phyloP scores from a whole-genome alignment of 345 rosid genomes.

The Moricandia moricandioides region DNA sequence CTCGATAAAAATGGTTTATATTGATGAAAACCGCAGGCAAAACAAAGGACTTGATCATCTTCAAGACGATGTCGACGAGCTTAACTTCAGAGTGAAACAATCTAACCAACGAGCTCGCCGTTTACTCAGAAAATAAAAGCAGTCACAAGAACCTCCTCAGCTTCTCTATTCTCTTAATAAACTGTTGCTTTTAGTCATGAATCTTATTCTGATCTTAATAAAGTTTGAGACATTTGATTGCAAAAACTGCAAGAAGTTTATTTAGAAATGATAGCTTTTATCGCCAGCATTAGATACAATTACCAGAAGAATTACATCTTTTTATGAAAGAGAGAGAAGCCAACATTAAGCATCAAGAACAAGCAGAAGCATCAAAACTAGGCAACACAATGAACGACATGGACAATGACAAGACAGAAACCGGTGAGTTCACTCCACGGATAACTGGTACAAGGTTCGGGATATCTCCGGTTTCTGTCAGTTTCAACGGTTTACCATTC shows the following conservation, averaged over 20 bases:
- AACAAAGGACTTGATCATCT: constrained; percentile 59
- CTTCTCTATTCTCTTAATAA: neutral
- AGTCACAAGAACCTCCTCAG: constrained; percentile 6
- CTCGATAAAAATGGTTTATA: neutral
- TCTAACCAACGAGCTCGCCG: constrained; percentile 63
- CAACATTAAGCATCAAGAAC: constrained; percentile 32
- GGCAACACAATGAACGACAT: constrained; percentile 78
- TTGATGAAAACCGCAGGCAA: constrained; percentile 51
- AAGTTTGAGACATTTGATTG: neutral
- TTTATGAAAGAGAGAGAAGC: neutral
- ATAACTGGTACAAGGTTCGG: constrained; percentile 63
- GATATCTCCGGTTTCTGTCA: constrained; percentile 47
- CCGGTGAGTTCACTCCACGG: constrained; percentile 45
- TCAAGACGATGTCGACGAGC: constrained; percentile 64
- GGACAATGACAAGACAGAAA: constrained; percentile 53
- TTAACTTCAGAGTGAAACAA: constrained; percentile 55
- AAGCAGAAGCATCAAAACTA: constrained; percentile 69
- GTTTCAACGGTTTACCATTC: constrained; percentile 68
- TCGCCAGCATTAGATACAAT: constrained; percentile 28
- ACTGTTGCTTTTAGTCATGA: constrained; percentile 11
- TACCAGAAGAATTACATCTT: constrained; percentile 28
- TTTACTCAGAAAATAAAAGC: constrained; percentile 57
- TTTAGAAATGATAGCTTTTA: neutral
- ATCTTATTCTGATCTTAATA: neutral
- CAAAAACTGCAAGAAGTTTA: neutral